Evolutionary conservation across 2,329 filamentous ascomycete genomes (phyloP).

Genomic region (Colletotrichum kahawae): DNA sequence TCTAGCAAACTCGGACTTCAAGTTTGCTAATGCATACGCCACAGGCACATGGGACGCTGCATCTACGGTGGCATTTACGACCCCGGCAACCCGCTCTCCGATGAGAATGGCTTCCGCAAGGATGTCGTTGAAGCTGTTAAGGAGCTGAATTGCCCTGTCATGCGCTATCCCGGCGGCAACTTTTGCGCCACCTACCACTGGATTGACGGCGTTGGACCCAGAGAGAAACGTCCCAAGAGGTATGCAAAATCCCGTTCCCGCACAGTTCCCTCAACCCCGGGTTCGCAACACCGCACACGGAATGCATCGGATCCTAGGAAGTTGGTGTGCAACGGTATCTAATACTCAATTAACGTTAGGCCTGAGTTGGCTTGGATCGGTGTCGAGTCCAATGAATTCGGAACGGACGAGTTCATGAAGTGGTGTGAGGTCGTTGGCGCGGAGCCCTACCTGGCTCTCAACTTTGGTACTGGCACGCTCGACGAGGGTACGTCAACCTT

Average conservation of each 20-base stretch:
- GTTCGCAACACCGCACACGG: background rate
- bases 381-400: constrained; percentile 78
- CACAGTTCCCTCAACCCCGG: background rate
- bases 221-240: constrained; percentile 65
- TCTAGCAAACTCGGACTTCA: background rate
- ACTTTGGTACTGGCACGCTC: constrained; percentile 76
- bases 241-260: constrained; percentile 3
- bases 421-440: constrained; percentile 78
- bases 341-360: constrained; percentile 36
- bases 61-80: constrained; percentile 90
- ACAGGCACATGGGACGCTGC: constrained; percentile 85
- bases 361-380: constrained; percentile 83
- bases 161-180: constrained; percentile 84
- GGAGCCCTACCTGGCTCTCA: constrained; percentile 80
- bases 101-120: constrained; percentile 76
- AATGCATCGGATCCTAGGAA: background rate
- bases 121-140: constrained; percentile 78
- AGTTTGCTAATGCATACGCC: background rate
- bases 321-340: constrained; percentile 1
- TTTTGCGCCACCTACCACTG: constrained; percentile 88
- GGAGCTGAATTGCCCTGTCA: constrained; percentile 77
- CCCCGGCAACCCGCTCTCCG: constrained; percentile 73
- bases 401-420: constrained; percentile 85
- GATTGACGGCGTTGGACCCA: constrained; percentile 80
- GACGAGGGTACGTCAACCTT: constrained; percentile 33